Percentiles rank a stretch among this genome's conserved stretches.
Conservation (phyloP, 805 yeast genomes). For the Clavispora phyllophila region DNA sequence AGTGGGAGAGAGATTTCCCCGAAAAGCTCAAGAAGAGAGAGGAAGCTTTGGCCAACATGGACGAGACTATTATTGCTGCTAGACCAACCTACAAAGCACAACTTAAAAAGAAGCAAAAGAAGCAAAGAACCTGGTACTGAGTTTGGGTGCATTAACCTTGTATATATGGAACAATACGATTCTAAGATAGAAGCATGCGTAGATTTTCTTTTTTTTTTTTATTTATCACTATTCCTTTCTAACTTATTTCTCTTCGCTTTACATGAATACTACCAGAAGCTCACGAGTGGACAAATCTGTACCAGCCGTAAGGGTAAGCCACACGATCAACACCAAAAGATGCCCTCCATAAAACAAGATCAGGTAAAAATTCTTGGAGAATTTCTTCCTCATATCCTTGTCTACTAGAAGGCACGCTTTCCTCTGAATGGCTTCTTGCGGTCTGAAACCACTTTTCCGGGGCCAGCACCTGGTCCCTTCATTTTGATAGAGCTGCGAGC, state of each 20-base stretch:
- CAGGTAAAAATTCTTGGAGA: too few relatives aligned
- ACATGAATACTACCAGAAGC: too few relatives aligned
- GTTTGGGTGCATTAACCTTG: not conserved
- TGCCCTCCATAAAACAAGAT: too few relatives aligned
- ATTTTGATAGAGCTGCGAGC: constrained; percentile 44
- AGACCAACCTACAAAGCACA: constrained; percentile 45
- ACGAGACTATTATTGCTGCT: constrained; percentile 58
- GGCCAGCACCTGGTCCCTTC: constrained; percentile 43
- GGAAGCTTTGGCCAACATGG: constrained; percentile 62
- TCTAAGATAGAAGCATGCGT: not conserved
- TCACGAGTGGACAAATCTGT: too few relatives aligned
- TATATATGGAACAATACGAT: not conserved
- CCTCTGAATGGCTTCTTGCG: constrained; percentile 13
- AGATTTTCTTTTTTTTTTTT: not conserved
- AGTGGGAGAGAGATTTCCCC: constrained; percentile 65
- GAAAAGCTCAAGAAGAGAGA: constrained; percentile 56
- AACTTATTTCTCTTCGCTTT: too few relatives aligned
- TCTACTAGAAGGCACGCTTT: constrained; percentile 11
- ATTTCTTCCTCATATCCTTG: too few relatives aligned
- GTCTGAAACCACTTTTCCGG: constrained; percentile 19
- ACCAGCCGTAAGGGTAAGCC: too few relatives aligned
- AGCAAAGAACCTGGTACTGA: constrained; percentile 33
- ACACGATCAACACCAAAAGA: too few relatives aligned
- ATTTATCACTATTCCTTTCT: not conserved
- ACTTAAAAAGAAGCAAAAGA: constrained; percentile 30